Base-by-base conservation (phyloP, 2,329 filamentous ascomycete genomes). In the Aspergillus sp. region DNA sequence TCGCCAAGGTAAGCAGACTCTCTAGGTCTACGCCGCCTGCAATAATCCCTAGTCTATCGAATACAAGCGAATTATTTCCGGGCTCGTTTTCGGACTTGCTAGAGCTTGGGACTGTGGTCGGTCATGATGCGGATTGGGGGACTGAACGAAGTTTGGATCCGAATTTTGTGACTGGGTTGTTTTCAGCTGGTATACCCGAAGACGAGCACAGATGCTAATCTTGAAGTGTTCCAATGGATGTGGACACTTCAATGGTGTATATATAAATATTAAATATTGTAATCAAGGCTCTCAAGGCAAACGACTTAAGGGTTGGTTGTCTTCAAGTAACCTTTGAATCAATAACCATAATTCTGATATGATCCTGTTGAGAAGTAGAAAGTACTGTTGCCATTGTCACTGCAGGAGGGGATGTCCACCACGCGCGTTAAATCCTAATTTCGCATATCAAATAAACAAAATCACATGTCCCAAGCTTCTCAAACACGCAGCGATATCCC, bases 401-500 rank as follows among this genome's bases (percentile, higher is more conserved):
- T 11, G 9, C 9, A 30, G 8, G 9, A 30, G 1, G 2, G 27
- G 27, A 30, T 9, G 27, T 30, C 27, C 27, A 27, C 8, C 24
- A 3, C 7, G 24, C 8, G 7, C 24, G 8, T 30, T 30, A 30
- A 30, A 30, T 30, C 3, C 1, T 1, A 30, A 30, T 11, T 30
- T 30, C 27, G 27, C 9, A 1, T 11, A 17, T 37, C 27, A 49
- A n/a, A 49, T 39, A 11, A 49, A 34, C 30, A 49, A 17, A 13
- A 49, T 12, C 7, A 39, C 12, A 39, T 49, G 17, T 19, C 46
- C 46, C n/a, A 15, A 19, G 17, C 33, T 37, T 33, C 17, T 39
- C 46, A 37, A 46, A 46, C 51, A 54, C 8, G 30, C 51, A 24
- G 40, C 40, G 34, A 54, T 27, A 44, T 54, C 51, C 51, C 51